Conservation (phyloP, 257 asterid genomes). For the Orobanche coerulescens region DNA sequence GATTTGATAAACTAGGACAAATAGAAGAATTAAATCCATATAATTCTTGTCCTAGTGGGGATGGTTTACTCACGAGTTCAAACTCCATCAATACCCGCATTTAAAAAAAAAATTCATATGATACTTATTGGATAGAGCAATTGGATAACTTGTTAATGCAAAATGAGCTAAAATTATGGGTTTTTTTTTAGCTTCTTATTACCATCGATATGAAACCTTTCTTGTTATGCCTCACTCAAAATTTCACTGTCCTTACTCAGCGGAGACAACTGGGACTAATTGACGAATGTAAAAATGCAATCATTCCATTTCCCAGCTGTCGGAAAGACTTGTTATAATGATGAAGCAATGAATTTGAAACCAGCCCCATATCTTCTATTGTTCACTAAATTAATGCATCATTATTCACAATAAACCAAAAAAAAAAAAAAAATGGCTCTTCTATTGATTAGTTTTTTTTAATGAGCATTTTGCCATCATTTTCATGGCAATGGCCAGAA, state of each 20-base stretch:
- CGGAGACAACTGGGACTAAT: constrained; percentile 7
- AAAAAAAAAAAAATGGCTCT: not conserved
- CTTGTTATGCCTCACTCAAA: not conserved
- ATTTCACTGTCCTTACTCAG: constrained; percentile 1
- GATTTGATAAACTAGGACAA: no score
- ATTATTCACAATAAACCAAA: constrained; percentile 1
- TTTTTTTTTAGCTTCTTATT: no score
- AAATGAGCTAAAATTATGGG: no score
- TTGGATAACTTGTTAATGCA: no score
- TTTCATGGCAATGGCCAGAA: not conserved
- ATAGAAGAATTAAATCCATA: no score
- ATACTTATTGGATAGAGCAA: no score
- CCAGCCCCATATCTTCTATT: constrained; percentile 26
- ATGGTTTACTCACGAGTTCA: no score
- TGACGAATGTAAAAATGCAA: constrained; percentile 16
- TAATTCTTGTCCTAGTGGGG: no score
- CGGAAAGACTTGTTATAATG: constrained; percentile 21
- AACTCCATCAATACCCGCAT: no score
- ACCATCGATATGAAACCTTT: not conserved
- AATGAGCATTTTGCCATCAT: constrained; percentile 1
- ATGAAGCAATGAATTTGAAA: constrained; percentile 38
- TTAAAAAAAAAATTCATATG: no score
- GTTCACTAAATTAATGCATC: constrained; percentile 22
- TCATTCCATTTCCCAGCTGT: constrained; percentile 19
- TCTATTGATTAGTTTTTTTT: not conserved